Conservation (phyloP, 169 alveolate genomes). For the Babesia sp. region DNA sequence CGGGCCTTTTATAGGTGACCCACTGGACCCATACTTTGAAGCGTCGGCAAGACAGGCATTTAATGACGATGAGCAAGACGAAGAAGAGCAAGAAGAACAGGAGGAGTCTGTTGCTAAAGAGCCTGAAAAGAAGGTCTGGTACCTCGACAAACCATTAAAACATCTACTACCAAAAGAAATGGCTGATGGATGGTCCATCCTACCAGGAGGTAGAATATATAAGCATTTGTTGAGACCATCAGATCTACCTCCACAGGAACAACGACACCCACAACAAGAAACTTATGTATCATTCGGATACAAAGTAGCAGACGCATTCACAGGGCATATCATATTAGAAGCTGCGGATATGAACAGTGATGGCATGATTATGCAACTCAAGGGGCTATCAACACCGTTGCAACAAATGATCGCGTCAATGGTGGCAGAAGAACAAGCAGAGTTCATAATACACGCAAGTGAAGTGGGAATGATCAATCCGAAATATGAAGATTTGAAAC, state of each 20-base stretch:
- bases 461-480: constrained; percentile 20
- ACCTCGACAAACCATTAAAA: constrained; percentile 8
- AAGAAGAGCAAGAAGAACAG: constrained; percentile 3
- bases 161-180: constrained; percentile 27
- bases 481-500: constrained; percentile 11
- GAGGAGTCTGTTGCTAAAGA: constrained; percentile 18
- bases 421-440: constrained; percentile 65
- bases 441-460: constrained; percentile 37
- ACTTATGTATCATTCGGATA: constrained; percentile 42
- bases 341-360: constrained; percentile 34
- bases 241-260: background rate
- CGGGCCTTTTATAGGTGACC: background rate
- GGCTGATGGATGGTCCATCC: constrained; percentile 64
- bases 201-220: constrained; percentile 58
- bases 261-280: constrained; percentile 21
- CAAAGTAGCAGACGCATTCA: constrained; percentile 45
- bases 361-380: constrained; percentile 32
- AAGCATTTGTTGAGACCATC: constrained; percentile 53
- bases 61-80: background rate
- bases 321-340: constrained; percentile 15
- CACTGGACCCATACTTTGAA: constrained; percentile 34
- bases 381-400: constrained; percentile 9
- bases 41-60: constrained; percentile 1
- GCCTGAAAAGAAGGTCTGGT: constrained; percentile 45
- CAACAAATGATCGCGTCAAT: constrained; percentile 36